Percentiles rank a stretch among this genome's conserved stretches.
Evolutionary conservation across 1,284 basidiomycete species (phyloP).

Genomic region (Leccinum proliferum): DNA sequence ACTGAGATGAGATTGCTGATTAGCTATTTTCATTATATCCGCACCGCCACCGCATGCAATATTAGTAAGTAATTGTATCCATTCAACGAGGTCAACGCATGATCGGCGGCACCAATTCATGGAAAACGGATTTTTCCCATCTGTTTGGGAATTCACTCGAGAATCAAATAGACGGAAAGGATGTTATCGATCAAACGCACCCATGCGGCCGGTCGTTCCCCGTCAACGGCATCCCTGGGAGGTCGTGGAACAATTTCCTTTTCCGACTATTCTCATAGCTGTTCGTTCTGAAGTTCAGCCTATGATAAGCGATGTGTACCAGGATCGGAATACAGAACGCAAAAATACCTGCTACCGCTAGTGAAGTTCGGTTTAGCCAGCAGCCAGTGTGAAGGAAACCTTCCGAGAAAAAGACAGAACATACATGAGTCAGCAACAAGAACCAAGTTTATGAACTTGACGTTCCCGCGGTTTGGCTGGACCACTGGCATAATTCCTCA

Average conservation of each 20-base stretch:
- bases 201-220: constrained; percentile 5
- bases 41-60: constrained; percentile 43
- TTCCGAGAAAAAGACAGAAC: constrained; percentile 9
- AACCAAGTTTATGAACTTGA: constrained; percentile 12
- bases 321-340: background rate
- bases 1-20: constrained; percentile 25
- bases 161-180: background rate
- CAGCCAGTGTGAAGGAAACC: background rate
- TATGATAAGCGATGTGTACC: background rate
- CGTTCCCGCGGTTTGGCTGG: constrained; percentile 23
- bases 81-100: constrained; percentile 38
- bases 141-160: constrained; percentile 17
- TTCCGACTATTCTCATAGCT: constrained; percentile 5
- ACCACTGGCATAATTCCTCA: constrained; percentile 2
- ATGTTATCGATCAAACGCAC: constrained; percentile 8
- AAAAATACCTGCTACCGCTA: constrained; percentile 15
- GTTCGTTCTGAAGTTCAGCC: background rate
- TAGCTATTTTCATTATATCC: constrained; percentile 25
- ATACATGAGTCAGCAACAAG: background rate
- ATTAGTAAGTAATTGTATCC: constrained; percentile 35
- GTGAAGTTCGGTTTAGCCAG: constrained; percentile 12
- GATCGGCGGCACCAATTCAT: constrained; percentile 36
- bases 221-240: constrained; percentile 12
- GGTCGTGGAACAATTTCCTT: constrained; percentile 12
- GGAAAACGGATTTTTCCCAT: constrained; percentile 32